A percentile compares a stretch with the other conserved stretches of the same genome.
These are phyloP conservation scores for Penicillium sp. DNA, from an alignment of 2,329 filamentous ascomycete species.

Conservation along the genomic window DNA sequence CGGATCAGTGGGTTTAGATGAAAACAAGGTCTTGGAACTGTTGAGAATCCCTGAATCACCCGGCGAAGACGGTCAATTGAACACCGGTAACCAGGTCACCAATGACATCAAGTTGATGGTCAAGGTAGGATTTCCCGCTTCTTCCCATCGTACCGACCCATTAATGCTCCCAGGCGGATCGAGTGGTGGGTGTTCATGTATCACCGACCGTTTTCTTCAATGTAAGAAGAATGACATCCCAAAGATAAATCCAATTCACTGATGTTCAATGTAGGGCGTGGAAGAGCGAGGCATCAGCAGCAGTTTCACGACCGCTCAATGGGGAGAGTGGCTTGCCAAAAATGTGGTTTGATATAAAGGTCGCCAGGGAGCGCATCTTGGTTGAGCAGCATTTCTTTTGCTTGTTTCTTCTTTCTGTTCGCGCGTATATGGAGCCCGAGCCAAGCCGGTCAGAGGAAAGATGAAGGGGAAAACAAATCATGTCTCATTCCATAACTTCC, in stretches of 20 bases:
- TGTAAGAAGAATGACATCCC: constrained; percentile 38
- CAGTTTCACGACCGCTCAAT: constrained; percentile 74
- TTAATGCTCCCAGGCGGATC: constrained; percentile 48
- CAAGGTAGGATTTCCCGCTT: constrained; percentile 53
- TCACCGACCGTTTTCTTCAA: constrained; percentile 88
- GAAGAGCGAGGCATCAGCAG: constrained; percentile 76
- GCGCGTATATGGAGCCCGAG: constrained; percentile 5
- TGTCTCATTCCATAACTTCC: constrained; percentile 31
- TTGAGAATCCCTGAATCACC: constrained; percentile 69
- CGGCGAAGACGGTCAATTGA: constrained; percentile 65
- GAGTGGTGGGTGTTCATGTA: constrained; percentile 80
- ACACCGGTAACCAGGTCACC: constrained; percentile 78
- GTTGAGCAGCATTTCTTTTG: not conserved
- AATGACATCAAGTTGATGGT: constrained; percentile 80
- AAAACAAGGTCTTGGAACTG: constrained; percentile 65
- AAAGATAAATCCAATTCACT: constrained; percentile 12
- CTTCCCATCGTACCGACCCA: not conserved
- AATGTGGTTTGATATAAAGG: constrained; percentile 51
- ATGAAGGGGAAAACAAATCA: constrained; percentile 21
- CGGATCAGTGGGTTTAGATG: constrained; percentile 63
- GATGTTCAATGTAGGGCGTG: constrained; percentile 52
- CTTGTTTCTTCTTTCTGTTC: not conserved
- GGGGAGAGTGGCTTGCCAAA: constrained; percentile 77
- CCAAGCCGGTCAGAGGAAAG: constrained; percentile 11
- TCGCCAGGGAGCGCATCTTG: not conserved